Base-by-base conservation (phyloP, 176 grass and related monocot species). In the Luzula sylvatica region DNA sequence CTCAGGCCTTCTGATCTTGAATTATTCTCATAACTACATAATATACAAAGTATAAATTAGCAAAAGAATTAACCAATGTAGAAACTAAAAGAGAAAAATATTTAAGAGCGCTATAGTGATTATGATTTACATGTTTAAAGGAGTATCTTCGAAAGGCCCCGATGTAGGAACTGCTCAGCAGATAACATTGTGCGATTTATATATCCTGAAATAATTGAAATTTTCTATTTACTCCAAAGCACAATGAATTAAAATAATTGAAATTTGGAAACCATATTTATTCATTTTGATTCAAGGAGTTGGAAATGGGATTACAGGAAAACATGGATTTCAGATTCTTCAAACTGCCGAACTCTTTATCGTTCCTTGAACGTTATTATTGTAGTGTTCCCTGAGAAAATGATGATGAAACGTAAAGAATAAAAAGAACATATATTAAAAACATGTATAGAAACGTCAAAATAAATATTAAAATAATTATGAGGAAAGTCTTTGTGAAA, bases 61-160 rank as follows among this genome's bases (percentile, higher is more conserved):
- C 15, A 49, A 46, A 63, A 19, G 14, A 21, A 26, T 32, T 38
- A 5, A 40, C 11, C 5, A 40, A 40, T 6, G 16, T 19, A 56
- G 20, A 19, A 20, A 56, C 21, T 23, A 15, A 45, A n/a, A n/a
- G n/a, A n/a, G 25, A 61, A 9, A 50, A 27, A 22, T 24, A 15
- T 53, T 14, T 42, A 13, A 17, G 51, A 85, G 72, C 74, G n/a
- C n/a, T n/a, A n/a, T n/a, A n/a, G n/a, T n/a, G n/a, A n/a, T n/a
- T n/a, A n/a, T n/a, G n/a, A n/a, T n/a, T n/a, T 99, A 99, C 93
- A 92, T 99, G 86, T 58, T 81, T 61, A 99, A 72, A 23, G 86
- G 74, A 69, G 92, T 92, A 57, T 55, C 81, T 22, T 92, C 93
- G 68, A 99, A 99, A 72, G 86, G 82, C 41, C 86, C 78, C 28